Conservation (phyloP, 805 yeast species). For the Schwanniomyces yamadae region DNA sequence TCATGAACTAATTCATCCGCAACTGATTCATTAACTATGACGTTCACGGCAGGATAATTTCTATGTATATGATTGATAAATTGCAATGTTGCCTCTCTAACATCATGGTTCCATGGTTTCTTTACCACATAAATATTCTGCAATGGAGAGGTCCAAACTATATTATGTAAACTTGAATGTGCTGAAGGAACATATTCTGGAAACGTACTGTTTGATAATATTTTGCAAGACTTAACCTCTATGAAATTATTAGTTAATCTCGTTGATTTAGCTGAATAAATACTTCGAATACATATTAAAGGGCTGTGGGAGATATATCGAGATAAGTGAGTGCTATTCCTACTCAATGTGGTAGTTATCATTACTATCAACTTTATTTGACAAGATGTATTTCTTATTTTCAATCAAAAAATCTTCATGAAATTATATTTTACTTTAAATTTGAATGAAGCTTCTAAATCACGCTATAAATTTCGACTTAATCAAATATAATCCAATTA, state of each 20-base stretch:
- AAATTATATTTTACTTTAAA: no score
- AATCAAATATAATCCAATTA: no score
- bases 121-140: conserved; percentile 78
- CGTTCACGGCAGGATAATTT: conserved; percentile 68
- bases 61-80: conserved; percentile 62
- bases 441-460: no score
- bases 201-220: conserved; percentile 14
- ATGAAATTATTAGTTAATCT: conserved; percentile 7
- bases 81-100: conserved; percentile 61
- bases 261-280: no score
- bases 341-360: no score
- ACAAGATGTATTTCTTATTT: no score
- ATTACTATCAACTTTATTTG: no score
- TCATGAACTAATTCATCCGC: conserved; percentile 61
- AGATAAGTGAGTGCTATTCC: no score
- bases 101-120: conserved; percentile 74
- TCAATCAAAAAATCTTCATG: no score
- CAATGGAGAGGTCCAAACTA: conserved; percentile 72
- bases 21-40: conserved; percentile 73
- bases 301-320: no score
- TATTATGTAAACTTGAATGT: conserved; percentile 58
- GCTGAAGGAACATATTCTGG: conserved; percentile 58
- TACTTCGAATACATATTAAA: no score
- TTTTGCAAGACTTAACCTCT: conserved; percentile 14
- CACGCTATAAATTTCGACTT: no score